Conservation (phyloP, 345 rosid species). For the Hevea brasiliensis region DNA sequence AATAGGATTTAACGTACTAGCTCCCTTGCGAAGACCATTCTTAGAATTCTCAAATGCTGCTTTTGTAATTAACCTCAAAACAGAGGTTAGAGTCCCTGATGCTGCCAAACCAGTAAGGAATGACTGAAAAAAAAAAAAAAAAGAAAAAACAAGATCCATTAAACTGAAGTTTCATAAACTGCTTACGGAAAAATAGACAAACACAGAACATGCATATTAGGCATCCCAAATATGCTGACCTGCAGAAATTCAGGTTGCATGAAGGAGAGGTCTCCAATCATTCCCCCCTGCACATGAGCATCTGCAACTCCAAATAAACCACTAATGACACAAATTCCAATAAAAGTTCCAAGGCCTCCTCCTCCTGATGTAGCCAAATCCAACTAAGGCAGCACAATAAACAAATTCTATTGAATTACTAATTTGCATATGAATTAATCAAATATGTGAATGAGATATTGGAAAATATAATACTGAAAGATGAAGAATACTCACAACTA, state of each 20-base stretch:
- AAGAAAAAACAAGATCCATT: neutral
- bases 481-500: slow-evolving; percentile 53
- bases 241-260: slow-evolving; percentile 71
- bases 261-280: slow-evolving; percentile 83
- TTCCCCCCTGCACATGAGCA: slow-evolving; percentile 87
- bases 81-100: slow-evolving; percentile 74
- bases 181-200: neutral
- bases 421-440: neutral
- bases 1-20: slow-evolving; percentile 46
- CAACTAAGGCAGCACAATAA: slow-evolving; percentile 40
- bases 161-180: neutral
- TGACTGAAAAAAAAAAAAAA: slow-evolving; percentile 35
- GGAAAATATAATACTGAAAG: neutral
- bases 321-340: slow-evolving; percentile 60
- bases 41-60: slow-evolving; percentile 65
- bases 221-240: slow-evolving; percentile 32
- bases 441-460: neutral
- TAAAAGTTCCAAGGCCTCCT: slow-evolving; percentile 68
- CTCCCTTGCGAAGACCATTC: slow-evolving; percentile 79
- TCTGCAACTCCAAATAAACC: slow-evolving; percentile 76
- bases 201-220: neutral
- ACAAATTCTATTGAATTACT: neutral
- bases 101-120: slow-evolving; percentile 66
- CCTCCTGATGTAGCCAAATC: slow-evolving; percentile 75
- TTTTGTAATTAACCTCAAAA: slow-evolving; percentile 62